phyloP scores from a whole-genome alignment of 2,329 filamentous ascomycete genomes.

The Daldinia sp. region DNA sequence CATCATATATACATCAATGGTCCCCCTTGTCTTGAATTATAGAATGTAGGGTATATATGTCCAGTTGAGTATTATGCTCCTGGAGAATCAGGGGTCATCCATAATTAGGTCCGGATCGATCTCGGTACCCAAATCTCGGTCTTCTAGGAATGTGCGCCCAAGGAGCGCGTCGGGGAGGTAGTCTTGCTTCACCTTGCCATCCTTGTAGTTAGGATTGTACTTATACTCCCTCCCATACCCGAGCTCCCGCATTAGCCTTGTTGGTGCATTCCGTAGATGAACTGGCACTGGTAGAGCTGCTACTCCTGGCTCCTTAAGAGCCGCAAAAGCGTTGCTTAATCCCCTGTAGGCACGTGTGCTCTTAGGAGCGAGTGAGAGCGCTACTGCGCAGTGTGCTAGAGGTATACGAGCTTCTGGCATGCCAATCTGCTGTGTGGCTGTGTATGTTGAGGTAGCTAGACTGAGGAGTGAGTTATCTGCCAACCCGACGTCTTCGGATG shows the following conservation, averaged over 20 bases:
- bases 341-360: constrained; percentile 86
- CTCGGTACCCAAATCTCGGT: constrained; percentile 78
- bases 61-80: not conserved
- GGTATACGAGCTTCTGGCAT: constrained; percentile 96
- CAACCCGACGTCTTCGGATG: constrained; percentile 90
- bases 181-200: constrained; percentile 84
- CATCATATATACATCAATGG: not conserved
- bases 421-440: constrained; percentile 89
- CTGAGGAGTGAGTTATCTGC: constrained; percentile 86
- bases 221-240: constrained; percentile 94
- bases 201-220: constrained; percentile 89
- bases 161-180: constrained; percentile 84
- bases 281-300: constrained; percentile 83
- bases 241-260: constrained; percentile 89
- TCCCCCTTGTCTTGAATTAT: not conserved
- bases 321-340: constrained; percentile 79
- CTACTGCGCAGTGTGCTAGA: constrained; percentile 85
- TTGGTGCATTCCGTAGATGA: constrained; percentile 91
- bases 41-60: not conserved
- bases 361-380: constrained; percentile 82
- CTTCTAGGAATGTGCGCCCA: constrained; percentile 79
- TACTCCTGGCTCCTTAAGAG: constrained; percentile 82
- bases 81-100: constrained; percentile 43
- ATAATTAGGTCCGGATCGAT: constrained; percentile 73
- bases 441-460: constrained; percentile 85